These are phyloP conservation scores for Orbilia quercus DNA, from an alignment of 2,329 filamentous ascomycete genomes.

Conservation along the genomic window DNA sequence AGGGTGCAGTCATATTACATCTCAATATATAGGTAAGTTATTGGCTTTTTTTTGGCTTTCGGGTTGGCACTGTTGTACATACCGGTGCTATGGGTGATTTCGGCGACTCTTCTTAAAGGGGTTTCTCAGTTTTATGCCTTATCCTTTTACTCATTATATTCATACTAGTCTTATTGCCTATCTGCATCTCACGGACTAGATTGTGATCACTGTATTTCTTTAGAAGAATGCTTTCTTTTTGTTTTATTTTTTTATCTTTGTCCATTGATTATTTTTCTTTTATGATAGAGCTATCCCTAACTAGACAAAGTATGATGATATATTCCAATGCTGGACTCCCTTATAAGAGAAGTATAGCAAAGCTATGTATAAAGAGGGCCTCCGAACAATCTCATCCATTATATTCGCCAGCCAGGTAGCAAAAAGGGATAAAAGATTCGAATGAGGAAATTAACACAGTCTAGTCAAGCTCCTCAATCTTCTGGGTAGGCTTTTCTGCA, in stretches of 20 bases:
- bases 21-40: neutral
- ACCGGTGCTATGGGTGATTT: constrained; percentile 14
- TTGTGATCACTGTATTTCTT: neutral
- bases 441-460: neutral
- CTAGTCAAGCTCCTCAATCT: constrained; percentile 44
- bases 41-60: neutral
- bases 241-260: neutral
- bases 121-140: constrained; percentile 17
- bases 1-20: neutral
- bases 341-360: neutral
- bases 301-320: neutral
- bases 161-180: constrained; percentile 17
- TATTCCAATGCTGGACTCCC: neutral
- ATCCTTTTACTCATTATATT: constrained; percentile 28
- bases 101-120: constrained; percentile 27
- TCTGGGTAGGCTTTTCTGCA: constrained; percentile 30
- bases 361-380: neutral
- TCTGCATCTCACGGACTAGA: neutral
- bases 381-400: constrained; percentile 15
- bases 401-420: constrained; percentile 15
- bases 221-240: neutral
- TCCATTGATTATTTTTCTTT: neutral
- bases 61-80: constrained; percentile 19
- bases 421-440: neutral
- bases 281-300: neutral